phyloP scores from a whole-genome alignment of 805 yeast species.

The Debaryomyces prosopidis region DNA sequence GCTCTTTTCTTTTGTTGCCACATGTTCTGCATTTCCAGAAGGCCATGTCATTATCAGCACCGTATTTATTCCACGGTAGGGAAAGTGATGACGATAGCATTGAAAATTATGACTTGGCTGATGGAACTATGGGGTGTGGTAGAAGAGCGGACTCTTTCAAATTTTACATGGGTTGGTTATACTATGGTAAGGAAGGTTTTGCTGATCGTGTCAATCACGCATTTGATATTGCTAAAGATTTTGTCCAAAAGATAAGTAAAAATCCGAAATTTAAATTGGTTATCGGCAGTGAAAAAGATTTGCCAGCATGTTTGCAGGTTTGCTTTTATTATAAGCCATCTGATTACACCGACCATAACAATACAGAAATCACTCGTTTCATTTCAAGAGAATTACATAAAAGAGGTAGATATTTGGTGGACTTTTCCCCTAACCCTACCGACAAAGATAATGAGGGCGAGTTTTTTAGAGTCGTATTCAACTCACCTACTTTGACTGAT shows the following conservation, averaged over 20 bases:
- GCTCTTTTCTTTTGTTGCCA: slow-evolving; percentile 73
- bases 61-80: slow-evolving; percentile 71
- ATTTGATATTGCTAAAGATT: slow-evolving; percentile 60
- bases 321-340: slow-evolving; percentile 71
- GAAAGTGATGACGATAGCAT: slow-evolving; percentile 42
- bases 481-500: slow-evolving; percentile 57
- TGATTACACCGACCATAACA: slow-evolving; percentile 28
- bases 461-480: slow-evolving; percentile 82
- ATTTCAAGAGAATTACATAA: slow-evolving; percentile 62
- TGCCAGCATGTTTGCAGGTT: slow-evolving; percentile 80
- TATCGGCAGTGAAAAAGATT: slow-evolving; percentile 38
- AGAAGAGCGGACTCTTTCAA: slow-evolving; percentile 81
- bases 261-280: slow-evolving; percentile 54
- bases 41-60: slow-evolving; percentile 77
- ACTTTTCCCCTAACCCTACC: slow-evolving; percentile 68
- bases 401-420: slow-evolving; percentile 69
- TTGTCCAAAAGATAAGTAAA: slow-evolving; percentile 44
- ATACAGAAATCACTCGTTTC: slow-evolving; percentile 57
- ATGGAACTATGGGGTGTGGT: slow-evolving; percentile 92
- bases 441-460: slow-evolving; percentile 58
- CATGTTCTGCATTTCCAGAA: slow-evolving; percentile 63
- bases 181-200: slow-evolving; percentile 72
- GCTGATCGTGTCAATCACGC: slow-evolving; percentile 72
- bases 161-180: slow-evolving; percentile 77
- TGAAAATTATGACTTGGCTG: slow-evolving; percentile 74